A percentile compares a stretch with the other conserved stretches of the same genome.
Evolutionary conservation across 495 filamentous ascomycete genomes (phyloP).

Genomic region (Penicillium tannophilum): DNA sequence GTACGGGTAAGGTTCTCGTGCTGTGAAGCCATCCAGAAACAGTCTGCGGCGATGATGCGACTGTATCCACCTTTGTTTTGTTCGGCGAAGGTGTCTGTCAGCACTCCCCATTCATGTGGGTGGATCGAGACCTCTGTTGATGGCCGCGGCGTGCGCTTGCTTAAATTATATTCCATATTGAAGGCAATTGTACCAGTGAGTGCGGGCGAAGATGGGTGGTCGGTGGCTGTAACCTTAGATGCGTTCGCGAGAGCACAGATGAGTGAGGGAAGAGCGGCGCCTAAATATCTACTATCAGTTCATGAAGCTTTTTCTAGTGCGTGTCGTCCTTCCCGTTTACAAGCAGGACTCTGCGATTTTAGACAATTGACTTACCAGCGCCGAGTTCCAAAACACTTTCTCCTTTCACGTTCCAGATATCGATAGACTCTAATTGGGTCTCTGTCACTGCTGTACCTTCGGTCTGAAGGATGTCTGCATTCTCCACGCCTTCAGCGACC

Average conservation of each 20-base stretch:
- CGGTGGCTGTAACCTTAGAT: conserved; percentile 63
- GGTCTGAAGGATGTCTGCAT: conserved; percentile 19
- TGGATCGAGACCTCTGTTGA: conserved; percentile 43
- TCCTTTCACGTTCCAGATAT: conserved; percentile 53
- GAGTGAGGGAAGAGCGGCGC: conserved; percentile 74
- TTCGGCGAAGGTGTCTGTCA: conserved; percentile 55
- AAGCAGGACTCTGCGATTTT: background rate
- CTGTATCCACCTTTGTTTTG: conserved; percentile 56
- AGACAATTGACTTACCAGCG: conserved; percentile 51
- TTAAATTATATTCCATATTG: conserved; percentile 63
- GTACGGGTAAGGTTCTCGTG: conserved; percentile 71
- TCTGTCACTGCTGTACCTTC: background rate
- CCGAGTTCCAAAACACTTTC: conserved; percentile 61
- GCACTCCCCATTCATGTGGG: conserved; percentile 75
- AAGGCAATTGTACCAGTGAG: conserved; percentile 60
- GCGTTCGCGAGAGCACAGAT: conserved; percentile 67
- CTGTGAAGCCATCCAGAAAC: conserved; percentile 81
- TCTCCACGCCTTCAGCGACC: conserved; percentile 69
- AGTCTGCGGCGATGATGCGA: conserved; percentile 78
- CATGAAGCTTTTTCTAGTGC: background rate
- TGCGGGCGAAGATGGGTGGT: conserved; percentile 72
- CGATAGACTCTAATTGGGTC: conserved; percentile 13
- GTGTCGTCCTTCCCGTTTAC: background rate
- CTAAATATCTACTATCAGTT: conserved; percentile 36
- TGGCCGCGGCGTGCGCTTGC: conserved; percentile 19